A percentile compares a stretch with the other conserved stretches of the same genome.
phyloP scores from a whole-genome alignment of 176 grass and related monocot species.

The Panicum miliaceum region DNA sequence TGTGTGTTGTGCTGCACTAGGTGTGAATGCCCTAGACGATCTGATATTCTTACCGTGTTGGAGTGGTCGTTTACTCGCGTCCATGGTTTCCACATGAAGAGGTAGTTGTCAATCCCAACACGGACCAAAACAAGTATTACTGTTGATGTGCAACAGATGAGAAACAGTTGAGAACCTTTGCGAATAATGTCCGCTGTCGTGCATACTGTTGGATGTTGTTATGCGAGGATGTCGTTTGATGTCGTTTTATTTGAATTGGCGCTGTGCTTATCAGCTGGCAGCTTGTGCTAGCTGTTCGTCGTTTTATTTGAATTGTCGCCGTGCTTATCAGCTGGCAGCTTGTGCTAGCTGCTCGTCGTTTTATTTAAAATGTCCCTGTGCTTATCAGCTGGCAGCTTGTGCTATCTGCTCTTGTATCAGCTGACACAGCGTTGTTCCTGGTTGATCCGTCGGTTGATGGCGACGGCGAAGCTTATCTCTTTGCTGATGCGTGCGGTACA shows the following conservation, averaged over 20 bases:
- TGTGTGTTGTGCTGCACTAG: constrained; percentile 9
- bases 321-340: constrained; percentile 17
- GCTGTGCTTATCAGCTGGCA: neutral
- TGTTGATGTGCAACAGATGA: constrained; percentile 5
- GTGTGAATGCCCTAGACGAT: constrained; percentile 37
- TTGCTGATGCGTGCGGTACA: neutral
- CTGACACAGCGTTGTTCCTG: neutral
- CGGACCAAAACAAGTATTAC: constrained; percentile 38
- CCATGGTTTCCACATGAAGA: constrained; percentile 32
- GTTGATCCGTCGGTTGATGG: neutral
- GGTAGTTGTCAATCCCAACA: neutral
- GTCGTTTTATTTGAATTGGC: constrained; percentile 23
- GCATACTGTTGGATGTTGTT: neutral
- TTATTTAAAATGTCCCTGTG: constrained; percentile 3
- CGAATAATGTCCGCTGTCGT: constrained; percentile 17
- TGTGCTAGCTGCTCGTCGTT: neutral
- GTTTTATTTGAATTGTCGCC: constrained; percentile 10
- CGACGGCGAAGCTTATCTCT: neutral
- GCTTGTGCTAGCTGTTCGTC: neutral
- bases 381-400: neutral
- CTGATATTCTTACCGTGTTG: constrained; percentile 44
- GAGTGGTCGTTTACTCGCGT: constrained; percentile 10
- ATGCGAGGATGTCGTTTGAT: neutral
- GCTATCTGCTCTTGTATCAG: neutral
- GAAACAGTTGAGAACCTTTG: constrained; percentile 27